A percentile compares a stretch with the other conserved stretches of the same genome.
phyloP scores from a whole-genome alignment of 1,284 basidiomycete genomes.

The Rhodotorula sp. region DNA sequence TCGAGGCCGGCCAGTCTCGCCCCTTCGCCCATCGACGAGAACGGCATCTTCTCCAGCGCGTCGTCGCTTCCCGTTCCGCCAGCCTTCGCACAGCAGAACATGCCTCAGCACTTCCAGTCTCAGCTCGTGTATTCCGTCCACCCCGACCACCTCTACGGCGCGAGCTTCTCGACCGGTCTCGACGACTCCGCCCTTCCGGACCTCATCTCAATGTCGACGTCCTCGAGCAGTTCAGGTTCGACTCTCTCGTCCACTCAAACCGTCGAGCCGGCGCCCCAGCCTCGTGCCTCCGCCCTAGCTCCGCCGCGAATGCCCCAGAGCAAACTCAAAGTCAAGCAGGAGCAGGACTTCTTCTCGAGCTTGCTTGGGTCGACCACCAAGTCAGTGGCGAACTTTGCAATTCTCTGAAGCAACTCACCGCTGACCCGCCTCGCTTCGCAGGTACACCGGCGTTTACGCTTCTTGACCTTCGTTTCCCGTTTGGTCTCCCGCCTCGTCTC shows the following conservation, averaged over 20 bases:
- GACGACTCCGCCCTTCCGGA: neutral
- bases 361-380: conserved; percentile 15
- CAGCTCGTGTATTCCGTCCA: neutral
- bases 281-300: no score
- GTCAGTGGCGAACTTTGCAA: neutral
- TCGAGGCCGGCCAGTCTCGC: neutral
- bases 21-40: neutral
- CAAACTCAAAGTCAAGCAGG: neutral
- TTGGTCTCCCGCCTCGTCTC: neutral
- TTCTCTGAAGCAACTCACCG: fast-evolving
- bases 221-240: conserved; percentile 7
- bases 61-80: neutral
- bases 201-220: conserved; percentile 1
- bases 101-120: neutral
- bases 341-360: conserved; percentile 23
- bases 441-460: conserved; percentile 5
- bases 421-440: neutral
- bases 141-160: neutral
- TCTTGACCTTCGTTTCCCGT: neutral
- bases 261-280: neutral
- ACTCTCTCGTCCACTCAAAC: neutral
- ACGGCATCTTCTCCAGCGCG: neutral
- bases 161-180: neutral
- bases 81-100: neutral
- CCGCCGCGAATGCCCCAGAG: neutral